Conservation (phyloP, 495 filamentous ascomycete species). For the Viridothelium virens region DNA sequence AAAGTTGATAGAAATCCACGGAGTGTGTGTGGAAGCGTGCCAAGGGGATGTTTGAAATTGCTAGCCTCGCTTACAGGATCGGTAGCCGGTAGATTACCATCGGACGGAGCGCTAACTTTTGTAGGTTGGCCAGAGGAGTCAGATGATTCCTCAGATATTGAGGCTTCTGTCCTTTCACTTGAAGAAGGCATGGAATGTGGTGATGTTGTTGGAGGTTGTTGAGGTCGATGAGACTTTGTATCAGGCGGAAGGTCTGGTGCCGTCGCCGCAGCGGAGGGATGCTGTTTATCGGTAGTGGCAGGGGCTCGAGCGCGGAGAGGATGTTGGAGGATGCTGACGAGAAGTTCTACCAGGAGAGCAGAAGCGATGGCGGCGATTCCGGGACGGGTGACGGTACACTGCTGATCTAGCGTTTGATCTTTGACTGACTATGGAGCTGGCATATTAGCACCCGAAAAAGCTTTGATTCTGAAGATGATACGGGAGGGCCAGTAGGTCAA, state of each 20-base stretch:
- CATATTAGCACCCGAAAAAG: neutral
- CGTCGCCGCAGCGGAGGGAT: slow-evolving; percentile 15
- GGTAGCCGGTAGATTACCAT: slow-evolving; percentile 22
- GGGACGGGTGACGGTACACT: slow-evolving; percentile 94
- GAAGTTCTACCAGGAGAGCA: slow-evolving; percentile 80
- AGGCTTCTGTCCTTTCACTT: neutral
- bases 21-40: slow-evolving; percentile 84
- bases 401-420: slow-evolving; percentile 90
- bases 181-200: neutral
- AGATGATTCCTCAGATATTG: neutral
- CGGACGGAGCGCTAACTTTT: slow-evolving; percentile 18
- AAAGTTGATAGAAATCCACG: slow-evolving; percentile 84
- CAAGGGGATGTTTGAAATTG: slow-evolving; percentile 59
- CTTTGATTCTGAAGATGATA: neutral
- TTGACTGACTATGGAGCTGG: slow-evolving; percentile 62
- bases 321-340: slow-evolving; percentile 84
- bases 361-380: slow-evolving; percentile 89
- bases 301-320: slow-evolving; percentile 52
- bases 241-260: slow-evolving; percentile 1
- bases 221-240: neutral
- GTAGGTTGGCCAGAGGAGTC: slow-evolving; percentile 12
- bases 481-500: neutral
- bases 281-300: slow-evolving; percentile 34
- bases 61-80: slow-evolving; percentile 22
- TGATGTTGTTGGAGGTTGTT: neutral